These are phyloP conservation scores for Penicillium macrosclerotiorum DNA, from an alignment of 495 filamentous ascomycete species.

Conservation along the genomic window DNA sequence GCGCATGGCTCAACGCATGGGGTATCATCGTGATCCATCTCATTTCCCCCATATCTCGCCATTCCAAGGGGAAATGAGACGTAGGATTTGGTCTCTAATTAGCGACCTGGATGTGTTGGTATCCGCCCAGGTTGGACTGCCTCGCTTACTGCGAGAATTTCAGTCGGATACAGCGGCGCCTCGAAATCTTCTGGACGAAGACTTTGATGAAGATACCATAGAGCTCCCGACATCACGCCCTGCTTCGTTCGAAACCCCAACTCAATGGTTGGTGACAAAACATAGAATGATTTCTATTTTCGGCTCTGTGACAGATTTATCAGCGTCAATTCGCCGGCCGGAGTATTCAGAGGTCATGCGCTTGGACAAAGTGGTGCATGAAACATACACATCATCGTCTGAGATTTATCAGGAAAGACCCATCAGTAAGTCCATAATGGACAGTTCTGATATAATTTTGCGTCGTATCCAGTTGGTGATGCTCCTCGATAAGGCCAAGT, in stretches of 20 bases:
- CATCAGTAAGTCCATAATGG: conserved; percentile 37
- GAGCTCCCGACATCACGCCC: conserved; percentile 27
- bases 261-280: conserved; percentile 42
- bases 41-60: conserved; percentile 45
- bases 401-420: conserved; percentile 30
- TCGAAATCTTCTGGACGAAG: conserved; percentile 28
- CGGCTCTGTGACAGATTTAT: conserved; percentile 43
- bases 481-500: conserved; percentile 40
- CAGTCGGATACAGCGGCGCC: conserved; percentile 39
- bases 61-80: conserved; percentile 55
- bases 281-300: conserved; percentile 36
- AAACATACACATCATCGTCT: conserved; percentile 33
- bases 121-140: conserved; percentile 39
- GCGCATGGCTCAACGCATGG: conserved; percentile 41
- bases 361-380: conserved; percentile 34
- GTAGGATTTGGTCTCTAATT: conserved; percentile 52
- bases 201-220: conserved; percentile 24
- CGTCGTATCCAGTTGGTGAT: conserved; percentile 39
- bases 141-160: conserved; percentile 26
- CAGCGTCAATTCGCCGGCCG: conserved; percentile 30
- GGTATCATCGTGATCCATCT: conserved; percentile 44
- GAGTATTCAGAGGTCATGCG: conserved; percentile 34
- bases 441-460: conserved; percentile 36
- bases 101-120: conserved; percentile 47
- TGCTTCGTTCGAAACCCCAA: conserved; percentile 27